phyloP scores from a whole-genome alignment of 805 yeast genomes.

The Wickerhamiella bombiphila region DNA sequence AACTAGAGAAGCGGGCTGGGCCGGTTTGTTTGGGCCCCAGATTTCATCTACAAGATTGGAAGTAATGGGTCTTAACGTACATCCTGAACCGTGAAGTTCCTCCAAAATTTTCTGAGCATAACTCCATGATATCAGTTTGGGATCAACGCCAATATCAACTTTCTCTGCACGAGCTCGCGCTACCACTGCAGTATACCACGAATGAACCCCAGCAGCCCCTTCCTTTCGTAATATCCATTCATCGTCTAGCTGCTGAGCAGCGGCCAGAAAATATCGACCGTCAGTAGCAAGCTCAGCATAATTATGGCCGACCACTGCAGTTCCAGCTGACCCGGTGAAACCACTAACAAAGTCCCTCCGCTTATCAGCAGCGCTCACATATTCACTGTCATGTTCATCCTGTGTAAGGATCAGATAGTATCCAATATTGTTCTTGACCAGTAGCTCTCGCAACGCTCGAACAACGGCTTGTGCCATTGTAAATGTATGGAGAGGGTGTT shows the following conservation, averaged over 20 bases:
- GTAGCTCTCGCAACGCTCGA: slow-evolving; percentile 19
- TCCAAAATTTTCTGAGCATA: slow-evolving; percentile 18
- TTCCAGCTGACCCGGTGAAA: slow-evolving; percentile 87
- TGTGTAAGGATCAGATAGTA: slow-evolving; percentile 74
- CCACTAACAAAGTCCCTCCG: slow-evolving; percentile 70
- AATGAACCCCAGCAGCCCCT: slow-evolving; percentile 51
- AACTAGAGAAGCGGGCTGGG: slow-evolving; percentile 37
- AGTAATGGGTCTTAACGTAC: slow-evolving; percentile 37
- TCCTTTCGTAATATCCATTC: slow-evolving; percentile 74
- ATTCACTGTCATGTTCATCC: slow-evolving; percentile 89
- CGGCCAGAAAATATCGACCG: slow-evolving; percentile 89
- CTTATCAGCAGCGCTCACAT: slow-evolving; percentile 67
- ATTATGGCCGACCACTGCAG: slow-evolving; percentile 62
- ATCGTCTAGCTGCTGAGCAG: slow-evolving; percentile 61
- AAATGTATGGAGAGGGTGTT: no score
- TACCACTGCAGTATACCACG: slow-evolving; percentile 72
- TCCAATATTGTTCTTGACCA: slow-evolving; percentile 49
- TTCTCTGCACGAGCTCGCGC: slow-evolving; percentile 35
- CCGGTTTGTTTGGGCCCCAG: slow-evolving; percentile 60
- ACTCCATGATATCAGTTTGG: slow-evolving; percentile 43
- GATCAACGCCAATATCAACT: slow-evolving; percentile 69
- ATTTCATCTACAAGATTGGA: slow-evolving; percentile 59
- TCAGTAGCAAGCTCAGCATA: slow-evolving; percentile 80
- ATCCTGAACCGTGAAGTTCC: slow-evolving; percentile 17
- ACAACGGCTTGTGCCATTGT: no score